Percentiles rank a stretch among this genome's conserved stretches.
These are phyloP conservation scores for Salix suchowensis DNA, from an alignment of 345 rosid genomes.

Conservation along the genomic window DNA sequence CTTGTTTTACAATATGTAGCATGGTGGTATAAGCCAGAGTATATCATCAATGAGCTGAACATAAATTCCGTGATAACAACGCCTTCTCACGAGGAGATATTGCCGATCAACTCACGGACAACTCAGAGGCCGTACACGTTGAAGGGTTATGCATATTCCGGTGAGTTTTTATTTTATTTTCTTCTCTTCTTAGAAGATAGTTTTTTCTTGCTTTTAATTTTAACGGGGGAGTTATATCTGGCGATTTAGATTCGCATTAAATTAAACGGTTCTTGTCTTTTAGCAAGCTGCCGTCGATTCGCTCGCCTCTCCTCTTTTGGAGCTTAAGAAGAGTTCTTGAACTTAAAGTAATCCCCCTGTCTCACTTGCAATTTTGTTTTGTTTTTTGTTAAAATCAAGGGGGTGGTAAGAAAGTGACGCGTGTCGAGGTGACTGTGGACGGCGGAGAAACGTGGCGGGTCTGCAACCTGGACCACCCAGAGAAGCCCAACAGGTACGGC, in stretches of 20 bases:
- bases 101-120: slow-evolving; percentile 79
- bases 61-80: slow-evolving; percentile 88
- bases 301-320: too few species aligned
- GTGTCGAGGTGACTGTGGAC: slow-evolving; percentile 87
- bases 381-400: slow-evolving; percentile 30
- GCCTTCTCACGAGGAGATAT: slow-evolving; percentile 72
- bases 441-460: slow-evolving; percentile 93
- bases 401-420: slow-evolving; percentile 90
- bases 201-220: too few species aligned
- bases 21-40: slow-evolving; percentile 94
- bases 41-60: slow-evolving; percentile 80
- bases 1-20: slow-evolving; percentile 29
- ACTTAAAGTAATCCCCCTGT: slow-evolving; percentile 6
- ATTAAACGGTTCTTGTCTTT: too few species aligned
- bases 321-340: not conserved
- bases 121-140: slow-evolving; percentile 75
- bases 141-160: slow-evolving; percentile 84
- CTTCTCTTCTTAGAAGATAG: too few species aligned
- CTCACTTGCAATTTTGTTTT: not conserved
- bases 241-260: too few species aligned
- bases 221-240: too few species aligned
- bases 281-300: too few species aligned
- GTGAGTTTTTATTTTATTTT: slow-evolving; percentile 24
- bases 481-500: slow-evolving; percentile 67
- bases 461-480: slow-evolving; percentile 66